Percentiles rank a stretch among this genome's conserved stretches.
These are phyloP conservation scores for Penicillium robsamsonii DNA, from an alignment of 495 filamentous ascomycete genomes.

Conservation along the genomic window DNA sequence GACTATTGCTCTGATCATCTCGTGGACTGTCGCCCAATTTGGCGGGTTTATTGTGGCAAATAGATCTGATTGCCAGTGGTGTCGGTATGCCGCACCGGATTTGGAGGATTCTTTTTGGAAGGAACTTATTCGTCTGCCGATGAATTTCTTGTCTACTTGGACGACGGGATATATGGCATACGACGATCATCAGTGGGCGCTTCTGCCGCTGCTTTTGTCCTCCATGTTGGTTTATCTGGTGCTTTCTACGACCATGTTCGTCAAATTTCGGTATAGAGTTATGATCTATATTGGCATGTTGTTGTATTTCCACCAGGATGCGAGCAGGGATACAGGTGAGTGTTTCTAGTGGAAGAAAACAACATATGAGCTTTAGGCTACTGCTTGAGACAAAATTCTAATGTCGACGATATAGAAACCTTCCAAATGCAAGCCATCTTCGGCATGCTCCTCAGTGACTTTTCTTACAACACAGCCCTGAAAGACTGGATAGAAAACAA, in stretches of 20 bases:
- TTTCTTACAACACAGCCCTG: conserved; percentile 29
- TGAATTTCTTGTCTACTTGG: conserved; percentile 58
- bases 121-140: conserved; percentile 43
- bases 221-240: conserved; percentile 62
- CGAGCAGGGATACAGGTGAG: conserved; percentile 33
- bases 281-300: conserved; percentile 50
- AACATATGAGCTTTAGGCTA: not conserved
- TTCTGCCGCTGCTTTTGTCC: conserved; percentile 58
- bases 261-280: conserved; percentile 57
- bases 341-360: not conserved
- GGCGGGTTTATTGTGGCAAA: conserved; percentile 58
- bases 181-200: conserved; percentile 67
- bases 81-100: conserved; percentile 54
- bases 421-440: conserved; percentile 61
- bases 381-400: not conserved
- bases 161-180: conserved; percentile 58
- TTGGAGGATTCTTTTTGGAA: conserved; percentile 37
- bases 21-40: conserved; percentile 62
- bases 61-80: conserved; percentile 59
- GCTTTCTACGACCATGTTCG: conserved; percentile 56
- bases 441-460: conserved; percentile 62
- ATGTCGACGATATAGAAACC: conserved; percentile 29
- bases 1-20: conserved; percentile 55
- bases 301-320: conserved; percentile 53
- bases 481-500: conserved; percentile 29